Evolutionary conservation across 192 early-diverging fungal genomes (phyloP).

Genomic region (Fimicolochytrium jonesii): DNA sequence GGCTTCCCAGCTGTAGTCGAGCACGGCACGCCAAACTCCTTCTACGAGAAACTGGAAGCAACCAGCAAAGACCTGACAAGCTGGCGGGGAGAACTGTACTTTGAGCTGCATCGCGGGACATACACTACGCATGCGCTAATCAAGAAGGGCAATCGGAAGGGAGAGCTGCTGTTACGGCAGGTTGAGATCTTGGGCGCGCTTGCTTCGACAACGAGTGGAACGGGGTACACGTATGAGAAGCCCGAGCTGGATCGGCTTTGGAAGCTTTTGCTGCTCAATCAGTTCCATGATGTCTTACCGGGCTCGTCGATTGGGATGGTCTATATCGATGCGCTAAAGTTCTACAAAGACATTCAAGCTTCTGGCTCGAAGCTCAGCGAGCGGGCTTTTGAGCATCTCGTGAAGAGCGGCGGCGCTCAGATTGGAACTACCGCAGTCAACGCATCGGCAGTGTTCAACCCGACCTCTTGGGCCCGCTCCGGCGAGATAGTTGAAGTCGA

Average conservation of each 20-base stretch:
- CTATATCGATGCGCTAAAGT: constrained; percentile 74
- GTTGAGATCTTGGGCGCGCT: constrained; percentile 72
- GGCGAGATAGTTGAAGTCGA: constrained; percentile 25
- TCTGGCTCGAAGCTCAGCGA: constrained; percentile 30
- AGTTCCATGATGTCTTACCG: constrained; percentile 97
- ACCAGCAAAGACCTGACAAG: constrained; percentile 62
- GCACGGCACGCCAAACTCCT: constrained; percentile 72
- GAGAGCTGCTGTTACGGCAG: constrained; percentile 80
- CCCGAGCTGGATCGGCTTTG: constrained; percentile 74
- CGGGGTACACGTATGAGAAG: constrained; percentile 60
- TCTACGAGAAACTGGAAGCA: constrained; percentile 78
- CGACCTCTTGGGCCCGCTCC: constrained; percentile 30
- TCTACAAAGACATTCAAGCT: constrained; percentile 42
- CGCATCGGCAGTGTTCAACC: constrained; percentile 35
- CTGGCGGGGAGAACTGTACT: constrained; percentile 96
- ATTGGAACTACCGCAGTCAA: not conserved
- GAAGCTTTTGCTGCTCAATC: constrained; percentile 87
- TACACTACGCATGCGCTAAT: constrained; percentile 88
- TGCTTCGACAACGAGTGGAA: constrained; percentile 22
- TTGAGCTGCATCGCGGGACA: constrained; percentile 98
- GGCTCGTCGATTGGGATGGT: constrained; percentile 89
- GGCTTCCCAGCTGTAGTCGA: constrained; percentile 74
- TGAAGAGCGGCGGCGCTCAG: not conserved
- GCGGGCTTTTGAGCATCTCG: constrained; percentile 21
- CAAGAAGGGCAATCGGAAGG: constrained; percentile 82